These are phyloP conservation scores for Pugionium dolabratum DNA, from an alignment of 345 rosid genomes.

Conservation along the genomic window DNA sequence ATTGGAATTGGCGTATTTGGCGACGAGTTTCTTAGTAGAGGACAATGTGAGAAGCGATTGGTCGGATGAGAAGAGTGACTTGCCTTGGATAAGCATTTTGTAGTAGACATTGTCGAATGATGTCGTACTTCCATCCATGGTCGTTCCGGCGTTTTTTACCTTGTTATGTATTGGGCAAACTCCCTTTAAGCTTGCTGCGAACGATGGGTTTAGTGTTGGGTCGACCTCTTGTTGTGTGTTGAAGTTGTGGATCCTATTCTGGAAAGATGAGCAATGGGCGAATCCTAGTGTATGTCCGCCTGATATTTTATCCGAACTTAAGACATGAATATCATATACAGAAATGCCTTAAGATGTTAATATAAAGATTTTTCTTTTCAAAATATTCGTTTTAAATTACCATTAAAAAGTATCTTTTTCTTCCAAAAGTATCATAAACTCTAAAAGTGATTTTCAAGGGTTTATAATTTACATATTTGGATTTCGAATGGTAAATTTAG, in stretches of 20 bases:
- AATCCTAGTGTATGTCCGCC: constrained; percentile 95
- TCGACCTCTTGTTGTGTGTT: constrained; percentile 53
- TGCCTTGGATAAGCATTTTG: constrained; percentile 69
- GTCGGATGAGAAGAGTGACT: constrained; percentile 76
- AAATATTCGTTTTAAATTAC: no score
- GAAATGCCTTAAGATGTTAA: no score
- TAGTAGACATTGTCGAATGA: constrained; percentile 66
- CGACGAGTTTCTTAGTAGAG: constrained; percentile 53
- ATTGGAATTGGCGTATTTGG: constrained; percentile 54
- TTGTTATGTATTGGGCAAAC: constrained; percentile 64
- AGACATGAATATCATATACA: no score
- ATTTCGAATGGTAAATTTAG: no score
- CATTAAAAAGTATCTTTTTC: no score
- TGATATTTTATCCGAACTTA: neutral
- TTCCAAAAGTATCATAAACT: no score
- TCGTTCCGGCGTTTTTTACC: constrained; percentile 63
- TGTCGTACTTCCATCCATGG: constrained; percentile 49
- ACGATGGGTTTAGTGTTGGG: constrained; percentile 65
- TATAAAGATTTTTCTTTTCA: no score
- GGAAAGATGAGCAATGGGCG: constrained; percentile 85
- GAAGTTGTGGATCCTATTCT: constrained; percentile 81
- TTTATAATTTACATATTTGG: no score
- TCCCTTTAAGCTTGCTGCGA: constrained; percentile 53
- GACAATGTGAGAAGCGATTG: constrained; percentile 62
- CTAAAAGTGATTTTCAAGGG: no score